A percentile compares a stretch with the other conserved stretches of the same genome.
Evolutionary conservation across 495 filamentous ascomycete species (phyloP).

Genomic region (Rhypophila decipiens): DNA sequence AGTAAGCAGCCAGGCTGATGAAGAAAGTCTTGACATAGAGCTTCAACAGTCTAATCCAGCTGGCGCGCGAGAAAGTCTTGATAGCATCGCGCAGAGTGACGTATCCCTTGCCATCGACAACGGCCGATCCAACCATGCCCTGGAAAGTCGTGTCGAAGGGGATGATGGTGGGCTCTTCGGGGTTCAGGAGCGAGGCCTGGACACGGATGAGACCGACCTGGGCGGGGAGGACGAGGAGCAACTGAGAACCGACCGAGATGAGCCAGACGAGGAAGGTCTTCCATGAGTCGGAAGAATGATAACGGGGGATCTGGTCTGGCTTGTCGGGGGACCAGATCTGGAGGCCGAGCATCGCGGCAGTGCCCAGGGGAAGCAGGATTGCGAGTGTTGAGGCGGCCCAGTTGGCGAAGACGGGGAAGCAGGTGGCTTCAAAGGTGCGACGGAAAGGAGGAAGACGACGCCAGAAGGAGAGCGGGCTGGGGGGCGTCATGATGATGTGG

Average conservation of each 20-base stretch:
- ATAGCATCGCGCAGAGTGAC: slow-evolving; percentile 66
- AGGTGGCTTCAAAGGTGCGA: slow-evolving; percentile 37
- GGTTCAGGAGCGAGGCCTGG: slow-evolving; percentile 44
- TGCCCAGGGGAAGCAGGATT: slow-evolving; percentile 16
- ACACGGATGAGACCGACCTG: slow-evolving; percentile 39
- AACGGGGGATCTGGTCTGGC: slow-evolving; percentile 7
- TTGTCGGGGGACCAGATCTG: slow-evolving; percentile 13
- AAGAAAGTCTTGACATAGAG: slow-evolving; percentile 57
- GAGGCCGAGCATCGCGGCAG: slow-evolving; percentile 26
- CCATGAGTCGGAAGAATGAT: slow-evolving; percentile 20
- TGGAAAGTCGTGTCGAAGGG: slow-evolving; percentile 47
- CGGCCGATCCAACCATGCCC: slow-evolving; percentile 46
- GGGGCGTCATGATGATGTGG: slow-evolving; percentile 39
- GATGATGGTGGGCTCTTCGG: slow-evolving; percentile 42
- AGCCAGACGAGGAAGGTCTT: slow-evolving; percentile 26
- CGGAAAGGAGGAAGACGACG: slow-evolving; percentile 38
- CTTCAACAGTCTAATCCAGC: slow-evolving; percentile 59
- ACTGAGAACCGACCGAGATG: slow-evolving; percentile 17
- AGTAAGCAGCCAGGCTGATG: slow-evolving; percentile 38
- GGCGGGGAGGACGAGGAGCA: slow-evolving; percentile 35
- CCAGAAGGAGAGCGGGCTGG: slow-evolving; percentile 32
- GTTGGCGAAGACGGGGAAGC: slow-evolving; percentile 28
- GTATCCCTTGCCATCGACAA: slow-evolving; percentile 62
- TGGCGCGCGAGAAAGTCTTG: slow-evolving; percentile 59
- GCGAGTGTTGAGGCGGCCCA: slow-evolving; percentile 25